Conservation (phyloP, 2,329 filamentous ascomycete species). For the Chaetomium strumarium region DNA sequence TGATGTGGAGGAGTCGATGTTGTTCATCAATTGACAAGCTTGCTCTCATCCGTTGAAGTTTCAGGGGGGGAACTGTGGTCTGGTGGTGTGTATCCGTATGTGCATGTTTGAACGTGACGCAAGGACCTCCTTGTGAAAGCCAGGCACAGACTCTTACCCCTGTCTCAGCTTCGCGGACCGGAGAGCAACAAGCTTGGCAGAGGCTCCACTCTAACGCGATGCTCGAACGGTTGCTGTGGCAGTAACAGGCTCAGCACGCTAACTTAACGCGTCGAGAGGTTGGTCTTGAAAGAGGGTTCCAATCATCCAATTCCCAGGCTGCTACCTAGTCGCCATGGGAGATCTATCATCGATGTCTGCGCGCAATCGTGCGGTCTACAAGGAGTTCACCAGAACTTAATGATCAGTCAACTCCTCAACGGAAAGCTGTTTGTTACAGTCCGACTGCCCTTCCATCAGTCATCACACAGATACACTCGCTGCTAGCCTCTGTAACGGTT, state of each 20-base stretch:
- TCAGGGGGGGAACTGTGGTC: no score
- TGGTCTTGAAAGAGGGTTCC: background rate
- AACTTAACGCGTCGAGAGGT: background rate
- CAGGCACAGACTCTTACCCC: conserved; percentile 8
- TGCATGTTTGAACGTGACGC: background rate
- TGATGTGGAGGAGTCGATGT: no score
- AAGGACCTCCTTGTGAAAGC: background rate
- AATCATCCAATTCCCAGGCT: no score
- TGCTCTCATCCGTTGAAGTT: background rate
- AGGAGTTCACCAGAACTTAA: no score
- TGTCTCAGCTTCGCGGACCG: conserved; percentile 5
- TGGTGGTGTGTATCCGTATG: background rate
- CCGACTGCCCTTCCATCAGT: background rate
- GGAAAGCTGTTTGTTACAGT: no score
- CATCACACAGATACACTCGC: background rate
- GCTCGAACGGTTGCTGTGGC: conserved; percentile 14
- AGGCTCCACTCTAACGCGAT: background rate
- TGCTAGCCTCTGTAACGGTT: background rate
- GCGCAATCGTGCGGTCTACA: no score
- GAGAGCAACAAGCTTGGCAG: background rate
- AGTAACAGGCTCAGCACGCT: background rate
- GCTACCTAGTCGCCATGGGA: background rate
- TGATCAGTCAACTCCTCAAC: no score
- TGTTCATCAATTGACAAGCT: no score
- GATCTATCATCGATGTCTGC: background rate